Evolutionary conservation across 495 filamentous ascomycete species (phyloP).

Genomic region (Aspergillus cavernicola): DNA sequence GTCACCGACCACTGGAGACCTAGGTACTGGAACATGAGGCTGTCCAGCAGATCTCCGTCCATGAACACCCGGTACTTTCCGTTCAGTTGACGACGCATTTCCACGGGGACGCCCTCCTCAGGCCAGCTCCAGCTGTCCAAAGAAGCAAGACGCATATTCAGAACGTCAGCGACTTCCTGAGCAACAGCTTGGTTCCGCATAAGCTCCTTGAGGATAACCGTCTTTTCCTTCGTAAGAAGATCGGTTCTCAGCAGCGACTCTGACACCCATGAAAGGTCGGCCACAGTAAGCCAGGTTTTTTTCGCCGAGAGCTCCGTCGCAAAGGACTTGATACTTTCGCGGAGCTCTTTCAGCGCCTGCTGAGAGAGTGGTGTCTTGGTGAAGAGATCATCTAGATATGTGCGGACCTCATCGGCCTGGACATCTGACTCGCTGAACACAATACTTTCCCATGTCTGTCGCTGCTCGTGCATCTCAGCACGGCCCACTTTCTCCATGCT

Average conservation of each 20-base stretch:
- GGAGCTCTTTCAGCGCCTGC: constrained; percentile 43
- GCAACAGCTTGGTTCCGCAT: constrained; percentile 52
- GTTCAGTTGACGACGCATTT: constrained; percentile 60
- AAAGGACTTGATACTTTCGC: constrained; percentile 41
- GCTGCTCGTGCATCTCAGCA: constrained; percentile 48
- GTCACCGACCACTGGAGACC: constrained; percentile 58
- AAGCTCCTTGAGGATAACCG: constrained; percentile 56
- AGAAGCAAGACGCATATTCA: constrained; percentile 62
- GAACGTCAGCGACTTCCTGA: constrained; percentile 59
- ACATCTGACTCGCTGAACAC: constrained; percentile 51
- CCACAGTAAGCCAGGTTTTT: constrained; percentile 30
- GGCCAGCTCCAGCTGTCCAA: constrained; percentile 62
- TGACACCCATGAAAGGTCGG: constrained; percentile 48
- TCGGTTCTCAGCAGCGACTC: constrained; percentile 52
- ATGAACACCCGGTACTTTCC: constrained; percentile 59
- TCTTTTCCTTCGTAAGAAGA: constrained; percentile 58
- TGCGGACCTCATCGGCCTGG: constrained; percentile 40
- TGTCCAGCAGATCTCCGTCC: constrained; percentile 65
- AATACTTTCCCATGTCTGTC: constrained; percentile 51
- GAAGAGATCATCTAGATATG: constrained; percentile 54
- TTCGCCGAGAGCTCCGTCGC: constrained; percentile 35
- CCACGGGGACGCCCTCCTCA: constrained; percentile 46
- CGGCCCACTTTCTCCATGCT: constrained; percentile 39
- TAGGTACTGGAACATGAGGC: constrained; percentile 62
- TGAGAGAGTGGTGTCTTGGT: constrained; percentile 30